A percentile compares a stretch with the other conserved stretches of the same genome.
Evolutionary conservation across 495 filamentous ascomycete genomes (phyloP).

Genomic region (Tirmania nivea): DNA sequence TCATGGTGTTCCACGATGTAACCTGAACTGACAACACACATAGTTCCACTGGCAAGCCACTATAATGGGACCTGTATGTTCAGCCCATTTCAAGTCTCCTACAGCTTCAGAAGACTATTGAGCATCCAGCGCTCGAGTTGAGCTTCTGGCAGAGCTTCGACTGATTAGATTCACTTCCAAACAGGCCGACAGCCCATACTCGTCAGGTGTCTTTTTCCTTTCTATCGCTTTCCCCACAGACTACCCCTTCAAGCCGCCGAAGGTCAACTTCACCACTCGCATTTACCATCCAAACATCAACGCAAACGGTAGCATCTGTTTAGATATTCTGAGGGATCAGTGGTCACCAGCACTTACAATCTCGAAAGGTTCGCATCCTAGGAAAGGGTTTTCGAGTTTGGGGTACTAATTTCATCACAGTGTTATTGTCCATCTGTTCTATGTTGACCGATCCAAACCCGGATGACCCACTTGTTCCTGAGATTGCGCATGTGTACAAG

Average conservation of each 20-base stretch:
- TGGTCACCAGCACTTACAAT: conserved; percentile 98
- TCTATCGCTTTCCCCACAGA: conserved; percentile 98
- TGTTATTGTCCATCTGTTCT: conserved; percentile 95
- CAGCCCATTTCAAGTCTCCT: not conserved
- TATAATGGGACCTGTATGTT: conserved; percentile 96
- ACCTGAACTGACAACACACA: conserved; percentile 3
- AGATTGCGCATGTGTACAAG: conserved; percentile 99
- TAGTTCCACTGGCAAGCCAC: conserved; percentile 99
- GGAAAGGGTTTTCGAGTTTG: not conserved
- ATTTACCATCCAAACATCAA: conserved; percentile 99
- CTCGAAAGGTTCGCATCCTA: conserved; percentile 55
- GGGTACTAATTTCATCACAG: conserved; percentile 23
- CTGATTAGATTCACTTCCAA: conserved; percentile 14
- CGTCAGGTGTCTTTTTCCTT: conserved; percentile 94
- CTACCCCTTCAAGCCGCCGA: conserved; percentile 99
- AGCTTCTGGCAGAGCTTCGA: conserved; percentile 2
- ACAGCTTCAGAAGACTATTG: too few relatives aligned
- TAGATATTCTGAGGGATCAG: conserved; percentile 94
- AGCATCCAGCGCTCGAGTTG: not conserved
- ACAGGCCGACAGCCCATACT: conserved; percentile 78
- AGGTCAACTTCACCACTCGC: conserved; percentile 98
- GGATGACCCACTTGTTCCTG: conserved; percentile 90
- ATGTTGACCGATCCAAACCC: conserved; percentile 99
- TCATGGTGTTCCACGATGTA: not conserved
- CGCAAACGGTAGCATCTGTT: conserved; percentile 95